These are phyloP conservation scores for Fomitopsis pulvina DNA, from an alignment of 768 basidiomycete species.

Conservation along the genomic window DNA sequence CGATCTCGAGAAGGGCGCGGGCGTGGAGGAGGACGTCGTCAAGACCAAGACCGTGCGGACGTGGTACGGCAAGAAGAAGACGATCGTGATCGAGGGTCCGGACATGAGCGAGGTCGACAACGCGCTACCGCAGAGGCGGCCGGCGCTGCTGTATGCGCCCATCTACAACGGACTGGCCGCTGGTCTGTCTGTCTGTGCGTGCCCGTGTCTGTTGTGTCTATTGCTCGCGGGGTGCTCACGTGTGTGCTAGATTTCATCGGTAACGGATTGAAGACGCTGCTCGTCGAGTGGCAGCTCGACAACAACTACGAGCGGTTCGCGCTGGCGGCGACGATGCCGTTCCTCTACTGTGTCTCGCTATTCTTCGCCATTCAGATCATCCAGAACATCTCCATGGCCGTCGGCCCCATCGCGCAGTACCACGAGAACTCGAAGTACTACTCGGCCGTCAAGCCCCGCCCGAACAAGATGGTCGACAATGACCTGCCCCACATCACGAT, in stretches of 20 bases:
- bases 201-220: background rate
- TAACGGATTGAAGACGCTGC: conserved; percentile 53
- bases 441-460: conserved; percentile 36
- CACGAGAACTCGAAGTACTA: conserved; percentile 48
- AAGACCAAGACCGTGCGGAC: conserved; percentile 27
- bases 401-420: conserved; percentile 50
- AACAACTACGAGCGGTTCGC: conserved; percentile 35
- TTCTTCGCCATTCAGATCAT: conserved; percentile 38
- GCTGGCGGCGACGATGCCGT: conserved; percentile 34
- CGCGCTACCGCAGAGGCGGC: conserved; percentile 26
- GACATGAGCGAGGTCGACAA: conserved; percentile 18
- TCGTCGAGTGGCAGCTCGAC: conserved; percentile 49
- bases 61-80: conserved; percentile 56
- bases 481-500: conserved; percentile 44
- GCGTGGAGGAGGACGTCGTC: conserved; percentile 7
- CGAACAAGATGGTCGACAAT: conserved; percentile 38
- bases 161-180: conserved; percentile 31
- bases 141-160: conserved; percentile 29
- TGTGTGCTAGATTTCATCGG: conserved; percentile 54
- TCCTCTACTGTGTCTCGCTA: conserved; percentile 42
- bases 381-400: conserved; percentile 32
- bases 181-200: conserved; percentile 26
- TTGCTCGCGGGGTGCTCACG: background rate
- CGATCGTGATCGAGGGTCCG: conserved; percentile 24
- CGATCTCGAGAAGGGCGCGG: conserved; percentile 17